Evolutionary conservation across 2,329 filamentous ascomycete genomes (phyloP).

Genomic region (Hymenoscyphus albidus): DNA sequence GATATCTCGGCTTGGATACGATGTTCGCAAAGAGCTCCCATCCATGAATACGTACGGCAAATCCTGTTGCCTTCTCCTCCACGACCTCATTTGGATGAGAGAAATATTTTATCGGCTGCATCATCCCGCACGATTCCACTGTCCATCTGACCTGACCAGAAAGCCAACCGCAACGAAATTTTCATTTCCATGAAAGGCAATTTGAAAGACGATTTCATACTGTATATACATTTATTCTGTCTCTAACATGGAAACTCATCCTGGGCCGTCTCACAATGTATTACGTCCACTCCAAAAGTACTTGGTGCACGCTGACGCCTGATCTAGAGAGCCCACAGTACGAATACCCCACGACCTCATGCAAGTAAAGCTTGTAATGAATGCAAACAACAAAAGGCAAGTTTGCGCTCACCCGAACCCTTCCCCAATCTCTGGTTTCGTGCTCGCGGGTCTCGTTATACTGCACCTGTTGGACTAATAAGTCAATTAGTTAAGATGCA

Average conservation of each 20-base stretch:
- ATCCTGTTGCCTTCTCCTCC: neutral
- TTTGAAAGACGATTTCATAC: conserved; percentile 4
- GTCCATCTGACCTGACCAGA: neutral
- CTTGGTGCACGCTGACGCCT: neutral
- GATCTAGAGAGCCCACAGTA: conserved; percentile 5
- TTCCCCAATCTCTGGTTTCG: neutral
- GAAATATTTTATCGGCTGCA: neutral
- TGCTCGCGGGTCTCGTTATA: neutral
- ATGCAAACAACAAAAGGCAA: conserved; percentile 19
- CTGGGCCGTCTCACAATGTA: neutral
- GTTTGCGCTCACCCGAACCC: neutral
- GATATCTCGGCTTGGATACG: neutral
- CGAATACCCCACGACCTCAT: conserved; percentile 8
- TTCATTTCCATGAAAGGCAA: neutral
- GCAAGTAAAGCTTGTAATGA: conserved; percentile 18
- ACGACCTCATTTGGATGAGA: neutral
- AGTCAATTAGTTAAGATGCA: conserved; percentile 12
- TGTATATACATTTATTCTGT: neutral
- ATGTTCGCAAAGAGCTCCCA: neutral
- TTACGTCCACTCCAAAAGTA: neutral
- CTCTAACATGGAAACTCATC: conserved; percentile 5
- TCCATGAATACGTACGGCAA: neutral
- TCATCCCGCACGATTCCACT: neutral
- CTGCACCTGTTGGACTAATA: neutral
- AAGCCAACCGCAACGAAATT: neutral